Evolutionary conservation across 2,329 filamentous ascomycete genomes (phyloP), one percentile per base, ranked within the genome.

Genomic region (Xylaria sp.): DNA sequence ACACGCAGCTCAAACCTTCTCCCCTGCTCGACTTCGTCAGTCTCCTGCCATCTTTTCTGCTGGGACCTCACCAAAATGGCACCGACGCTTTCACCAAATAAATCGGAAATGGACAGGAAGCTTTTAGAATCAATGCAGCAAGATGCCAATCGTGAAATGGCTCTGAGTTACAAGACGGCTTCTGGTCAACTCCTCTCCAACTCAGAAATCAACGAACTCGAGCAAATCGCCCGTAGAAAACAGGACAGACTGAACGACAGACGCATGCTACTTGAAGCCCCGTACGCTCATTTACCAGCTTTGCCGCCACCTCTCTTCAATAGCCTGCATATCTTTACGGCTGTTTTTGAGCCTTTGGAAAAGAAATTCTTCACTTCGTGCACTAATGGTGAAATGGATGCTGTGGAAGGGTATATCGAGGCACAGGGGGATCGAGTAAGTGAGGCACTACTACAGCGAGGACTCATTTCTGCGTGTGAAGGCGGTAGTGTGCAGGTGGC

Each of bases 381-480:
- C 13, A 20, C 20, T 11, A 25, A 45, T 20, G 54, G 54, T 27
- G 13, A 45, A 31, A n/a, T 1, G 17, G 38, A 57, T 22, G 54
- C 54, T 25, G 38, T 57, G 15, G 38, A 57, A 57, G 27, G 7
- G 38, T 45, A 57, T 27, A 31, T 57, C 17, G 54, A 45, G 5
- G 38, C 22, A 3, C 38, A 45, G 27, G 38, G 31, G 22, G 54
- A 15, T 33, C 38, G 11, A 7, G 25, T 15, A 4, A 45, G 54
- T 5, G 25, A 45, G 27, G 3, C 9, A 44, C 25, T 45, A 13
- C 25, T 57, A n/a, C 38, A 45, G 25, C 54, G 54, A 45, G 54
- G 54, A 45, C 54, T 57, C 33, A 38, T 6, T 4, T 44, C 54
- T 22, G 54, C 54, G 54, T 57, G 54, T 29, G 25, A 57, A 31